phyloP scores from a whole-genome alignment of 2,329 filamentous ascomycete species.

The Tolypocladium tundrense region DNA sequence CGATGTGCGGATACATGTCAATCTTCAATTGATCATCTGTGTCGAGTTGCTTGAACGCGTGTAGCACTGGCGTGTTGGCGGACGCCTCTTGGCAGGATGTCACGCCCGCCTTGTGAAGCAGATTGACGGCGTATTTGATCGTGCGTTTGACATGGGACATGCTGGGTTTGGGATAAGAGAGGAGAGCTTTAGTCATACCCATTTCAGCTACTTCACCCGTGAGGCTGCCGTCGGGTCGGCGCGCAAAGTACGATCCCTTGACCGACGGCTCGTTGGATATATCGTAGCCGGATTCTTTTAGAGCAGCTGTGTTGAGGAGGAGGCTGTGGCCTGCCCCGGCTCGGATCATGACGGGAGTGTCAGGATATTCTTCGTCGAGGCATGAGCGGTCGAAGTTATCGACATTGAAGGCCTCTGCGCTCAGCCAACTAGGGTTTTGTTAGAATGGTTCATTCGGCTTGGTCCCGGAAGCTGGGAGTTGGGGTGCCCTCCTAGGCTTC shows the following conservation, averaged over 20 bases:
- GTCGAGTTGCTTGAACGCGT: neutral
- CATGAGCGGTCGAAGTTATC: neutral
- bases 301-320: neutral
- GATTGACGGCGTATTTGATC: neutral
- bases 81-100: constrained; percentile 1
- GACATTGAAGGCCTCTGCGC: neutral
- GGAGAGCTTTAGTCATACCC: neutral
- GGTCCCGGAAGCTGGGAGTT: neutral
- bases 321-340: constrained; percentile 1
- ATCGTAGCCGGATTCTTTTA: constrained; percentile 1
- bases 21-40: neutral
- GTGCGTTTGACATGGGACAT: neutral
- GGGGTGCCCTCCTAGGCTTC: neutral
- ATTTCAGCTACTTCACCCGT: neutral
- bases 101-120: neutral
- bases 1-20: constrained; percentile 1
- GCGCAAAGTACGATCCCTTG: neutral
- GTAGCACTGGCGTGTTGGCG: neutral
- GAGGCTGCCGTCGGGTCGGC: neutral
- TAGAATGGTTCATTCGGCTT: neutral
- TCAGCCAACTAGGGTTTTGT: neutral
- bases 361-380: neutral
- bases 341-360: constrained; percentile 1
- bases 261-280: neutral
- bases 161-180: neutral